Evolutionary conservation across 208 protist species (phyloP), one percentile per base, ranked within the genome.

Genomic region (Leishmania guyanensis): DNA sequence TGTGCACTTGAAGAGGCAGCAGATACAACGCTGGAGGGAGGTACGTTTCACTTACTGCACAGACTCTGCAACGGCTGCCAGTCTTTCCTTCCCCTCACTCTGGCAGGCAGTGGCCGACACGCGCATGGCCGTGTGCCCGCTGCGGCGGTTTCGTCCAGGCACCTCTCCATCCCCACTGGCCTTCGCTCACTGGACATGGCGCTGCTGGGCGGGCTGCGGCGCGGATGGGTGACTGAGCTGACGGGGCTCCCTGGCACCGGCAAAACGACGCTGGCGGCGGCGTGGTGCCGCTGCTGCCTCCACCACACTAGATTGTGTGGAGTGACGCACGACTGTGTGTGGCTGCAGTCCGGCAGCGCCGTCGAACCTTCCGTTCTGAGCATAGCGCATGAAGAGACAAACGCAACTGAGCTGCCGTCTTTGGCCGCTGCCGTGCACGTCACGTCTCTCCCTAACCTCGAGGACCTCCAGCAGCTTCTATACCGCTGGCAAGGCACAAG

Each of bases 171-270:
- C 66, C 69, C 88, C 17, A 94, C 89, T 8, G 88, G 90, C 0
- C 71, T 90, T 60, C 58, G 73, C 16, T 83, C 77, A 54, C 89
- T 94, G n/a, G 92, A 95, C 76, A 66, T 50, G 10, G 85, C 83
- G 8, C 76, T 94, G 50, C 80, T 80, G 22, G 92, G 89, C 36
- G 90, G 88, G 14, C 62, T 94, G 54, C 76, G 75, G 20, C 83
- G 84, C 14, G 87, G 88, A n/a, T 86, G 86, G n/a, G 58, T 95
- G 26, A 87, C 82, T 29, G 89, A 94, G 72, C 86, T 95, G 62
- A 92, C 89, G n/a, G 90, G 91, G 16, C 65, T 56, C 4, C 73
- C 81, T 0, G 73, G 68, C 29, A 60, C 79, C 26, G 88, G 88
- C 5, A 91, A 89, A 60, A 89, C 92, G 4, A 83, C 75, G 8